These are phyloP conservation scores for Chaetomiaceae sp. DNA, from an alignment of 2,329 filamentous ascomycete species.

Conservation along the genomic window DNA sequence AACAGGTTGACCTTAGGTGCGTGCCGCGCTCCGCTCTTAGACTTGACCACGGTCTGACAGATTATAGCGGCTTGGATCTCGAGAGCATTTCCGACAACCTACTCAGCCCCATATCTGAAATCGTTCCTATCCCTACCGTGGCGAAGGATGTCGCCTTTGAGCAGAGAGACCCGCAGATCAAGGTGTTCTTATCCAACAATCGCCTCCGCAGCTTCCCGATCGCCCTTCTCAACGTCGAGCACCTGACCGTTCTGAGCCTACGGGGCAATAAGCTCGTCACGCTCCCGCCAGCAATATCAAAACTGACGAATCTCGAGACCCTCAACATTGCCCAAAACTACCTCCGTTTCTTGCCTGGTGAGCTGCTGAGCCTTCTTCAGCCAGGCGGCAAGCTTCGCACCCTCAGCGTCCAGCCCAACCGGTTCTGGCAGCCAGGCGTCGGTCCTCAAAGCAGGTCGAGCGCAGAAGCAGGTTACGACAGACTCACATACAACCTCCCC, in stretches of 20 bases:
- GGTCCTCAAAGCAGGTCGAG: background rate
- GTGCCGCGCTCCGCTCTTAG: constrained; percentile 21
- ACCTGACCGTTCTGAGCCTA: constrained; percentile 61
- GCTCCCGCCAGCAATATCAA: constrained; percentile 56
- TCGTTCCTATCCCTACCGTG: constrained; percentile 52
- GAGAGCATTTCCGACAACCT: constrained; percentile 52
- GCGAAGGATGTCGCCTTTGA: constrained; percentile 56
- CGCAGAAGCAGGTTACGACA: constrained; percentile 16
- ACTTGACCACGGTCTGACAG: background rate
- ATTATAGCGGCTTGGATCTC: constrained; percentile 42
- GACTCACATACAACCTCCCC: constrained; percentile 10
- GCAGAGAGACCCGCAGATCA: constrained; percentile 53
- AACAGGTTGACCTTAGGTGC: constrained; percentile 59
- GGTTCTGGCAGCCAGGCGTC: constrained; percentile 40
- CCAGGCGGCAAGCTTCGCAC: constrained; percentile 42
- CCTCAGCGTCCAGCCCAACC: constrained; percentile 60
- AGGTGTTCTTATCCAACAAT: constrained; percentile 60
- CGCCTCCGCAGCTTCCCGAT: constrained; percentile 51
- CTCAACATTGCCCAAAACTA: constrained; percentile 64
- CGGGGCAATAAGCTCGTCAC: constrained; percentile 59
- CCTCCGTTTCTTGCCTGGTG: constrained; percentile 57
- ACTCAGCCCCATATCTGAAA: constrained; percentile 51
- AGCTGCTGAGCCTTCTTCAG: constrained; percentile 55
- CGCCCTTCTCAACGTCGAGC: constrained; percentile 57
- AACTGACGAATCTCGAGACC: constrained; percentile 53